Evolutionary conservation across 768 basidiomycete genomes (phyloP), one percentile per base, ranked within the genome.

Genomic region (Galerina marginata): DNA sequence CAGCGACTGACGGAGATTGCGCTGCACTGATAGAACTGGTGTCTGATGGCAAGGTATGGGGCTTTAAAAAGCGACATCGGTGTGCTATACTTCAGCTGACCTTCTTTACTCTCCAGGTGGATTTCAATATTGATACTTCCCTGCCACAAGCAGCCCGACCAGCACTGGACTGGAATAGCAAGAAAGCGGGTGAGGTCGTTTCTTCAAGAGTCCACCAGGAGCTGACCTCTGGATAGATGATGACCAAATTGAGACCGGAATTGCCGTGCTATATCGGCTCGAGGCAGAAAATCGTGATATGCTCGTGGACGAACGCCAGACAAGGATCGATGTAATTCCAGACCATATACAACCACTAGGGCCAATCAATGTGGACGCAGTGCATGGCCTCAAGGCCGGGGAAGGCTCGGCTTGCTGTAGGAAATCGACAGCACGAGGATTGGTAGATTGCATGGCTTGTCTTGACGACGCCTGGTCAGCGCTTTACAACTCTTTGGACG

Each of bases 101-200:
- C 9, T 51, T 43, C 2, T 46, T 42, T 16, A 33, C 29, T 56
- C 36, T 54, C 42, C 14, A 94, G 93, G 82, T 92, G 23, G 85
- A 90, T 48, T 88, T 95, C 65, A 79, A 79, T 37, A 74, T 95
- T 36, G 92, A 96, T 65, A 84, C 87, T 1, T 77, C 83, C 10
- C 80, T 84, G 52, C 78, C 88, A 11, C 85, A 82, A 62, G 75
- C 78, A 5, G 82, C 86, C 40, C 83, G 88, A 6, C 71, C 78
- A 25, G 75, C 72, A 10, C 76, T 91, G 38, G 91, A 93, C 67
- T 93, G 90, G 85, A 93, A 93, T 65, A 96, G 92, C 73, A 93
- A 93, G 77, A 92, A 93, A 81, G 89, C 90, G 64, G 92, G 93
- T 91, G 62, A 56, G 80, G 14, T 25, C 71, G 7, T 33, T 39